Percentiles rank a stretch among this genome's conserved stretches.
These are phyloP conservation scores for Sugiyamaella grinbergsii DNA, from an alignment of 1,139 yeast species.

Conservation along the genomic window DNA sequence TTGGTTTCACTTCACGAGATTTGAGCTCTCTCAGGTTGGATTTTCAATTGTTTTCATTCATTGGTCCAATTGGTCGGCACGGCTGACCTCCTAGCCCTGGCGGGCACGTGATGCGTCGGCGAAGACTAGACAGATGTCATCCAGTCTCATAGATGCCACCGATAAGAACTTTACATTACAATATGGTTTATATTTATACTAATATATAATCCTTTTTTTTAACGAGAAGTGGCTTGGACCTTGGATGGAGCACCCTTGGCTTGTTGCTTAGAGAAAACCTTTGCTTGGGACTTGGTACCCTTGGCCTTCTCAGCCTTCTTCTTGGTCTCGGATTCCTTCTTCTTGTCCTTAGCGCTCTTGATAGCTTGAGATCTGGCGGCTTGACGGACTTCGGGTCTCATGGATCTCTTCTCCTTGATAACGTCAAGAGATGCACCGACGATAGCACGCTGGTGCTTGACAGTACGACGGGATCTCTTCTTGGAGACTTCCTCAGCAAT, in stretches of 20 bases:
- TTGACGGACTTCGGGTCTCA: slow-evolving; percentile 97
- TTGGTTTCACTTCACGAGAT: slow-evolving; percentile 4
- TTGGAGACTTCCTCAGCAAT: slow-evolving; percentile 96
- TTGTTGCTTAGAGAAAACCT: slow-evolving; percentile 57
- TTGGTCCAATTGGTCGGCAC: slow-evolving; percentile 7
- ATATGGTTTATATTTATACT: slow-evolving; percentile 11
- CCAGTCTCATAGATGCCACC: too few relatives aligned
- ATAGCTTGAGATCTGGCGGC: slow-evolving; percentile 93
- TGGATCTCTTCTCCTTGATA: slow-evolving; percentile 96
- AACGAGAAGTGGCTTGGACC: slow-evolving; percentile 96
- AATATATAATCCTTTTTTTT: slow-evolving; percentile 43
- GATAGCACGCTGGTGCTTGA: slow-evolving; percentile 98
- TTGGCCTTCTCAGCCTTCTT: slow-evolving; percentile 94
- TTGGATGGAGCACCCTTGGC: slow-evolving; percentile 50
- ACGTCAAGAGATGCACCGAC: slow-evolving; percentile 99
- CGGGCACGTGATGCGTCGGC: not conserved
- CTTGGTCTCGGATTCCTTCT: slow-evolving; percentile 89
- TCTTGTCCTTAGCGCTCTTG: slow-evolving; percentile 92
- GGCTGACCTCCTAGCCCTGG: slow-evolving; percentile 12
- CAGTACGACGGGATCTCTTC: slow-evolving; percentile 97
- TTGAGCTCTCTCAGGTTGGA: not conserved
- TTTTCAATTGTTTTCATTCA: slow-evolving; percentile 16
- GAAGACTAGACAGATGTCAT: too few relatives aligned
- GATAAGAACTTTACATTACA: slow-evolving; percentile 8
- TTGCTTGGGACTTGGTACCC: slow-evolving; percentile 85